Base-by-base conservation (phyloP, 2,329 filamentous ascomycete species). In the Alternaria sp. region DNA sequence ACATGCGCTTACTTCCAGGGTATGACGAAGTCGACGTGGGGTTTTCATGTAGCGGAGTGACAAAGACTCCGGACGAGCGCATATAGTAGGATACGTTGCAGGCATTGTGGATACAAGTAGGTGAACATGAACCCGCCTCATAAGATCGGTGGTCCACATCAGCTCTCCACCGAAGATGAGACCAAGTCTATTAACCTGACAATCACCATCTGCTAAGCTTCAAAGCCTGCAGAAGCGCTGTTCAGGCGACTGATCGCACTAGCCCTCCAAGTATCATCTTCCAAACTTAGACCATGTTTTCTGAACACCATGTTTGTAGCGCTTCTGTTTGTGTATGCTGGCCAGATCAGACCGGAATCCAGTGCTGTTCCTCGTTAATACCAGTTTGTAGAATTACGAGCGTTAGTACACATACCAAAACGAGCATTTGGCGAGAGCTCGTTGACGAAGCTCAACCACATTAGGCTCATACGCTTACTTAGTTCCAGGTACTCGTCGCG, bases 381-480 rank as follows among this genome's bases (percentile, higher is more conserved):
- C 16, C 27, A 5, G 25, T 10, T 34, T 27, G 25, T 32, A 32
- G 30, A 32, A 14, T 20, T 40, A 36, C 18, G 25, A 12, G 12
- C 20, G 36, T 45, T 45, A 30, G 45, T 32, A 27, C 53, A 46
- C 46, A 40, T 44, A 40, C 36, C 48, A n/a, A 38, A 41, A 16
- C 28, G 34, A 30, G 38, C 46, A 38, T 58, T 58, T 8, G 55
- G 55, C 27, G 55, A 54, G 16, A 44, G 48, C 34, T 52, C 49
- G n/a, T 53, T 58, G 2, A 40, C 49, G 25, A 58, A 58, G 25
- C 49, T 58, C 22, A 58, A 11, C 46, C 46, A 58, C 55, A 54
- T 58, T 12, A 36, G 34, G 36, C 36, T 54, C 55, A 58, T 58
- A 16, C 34, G 25, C 14, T 43, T 41, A 16, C 46, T 58, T 20